Percentiles rank a stretch among this genome's conserved stretches.
Evolutionary conservation across 441 rosid species (phyloP).

Genomic region (Pelargonium australe): DNA sequence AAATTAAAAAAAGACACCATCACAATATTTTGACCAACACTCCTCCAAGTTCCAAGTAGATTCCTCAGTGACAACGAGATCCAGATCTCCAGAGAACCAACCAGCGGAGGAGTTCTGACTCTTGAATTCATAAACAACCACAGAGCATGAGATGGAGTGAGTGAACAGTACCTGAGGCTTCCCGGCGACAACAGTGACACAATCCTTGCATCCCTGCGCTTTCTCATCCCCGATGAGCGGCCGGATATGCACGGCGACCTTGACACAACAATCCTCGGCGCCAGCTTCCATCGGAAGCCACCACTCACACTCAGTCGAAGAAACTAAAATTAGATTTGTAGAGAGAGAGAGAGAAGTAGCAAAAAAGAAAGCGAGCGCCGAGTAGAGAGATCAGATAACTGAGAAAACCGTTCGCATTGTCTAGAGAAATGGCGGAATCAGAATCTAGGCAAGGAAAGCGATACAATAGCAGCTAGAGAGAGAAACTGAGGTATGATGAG

Average conservation of each 20-base stretch:
- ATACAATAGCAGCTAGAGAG: not conserved
- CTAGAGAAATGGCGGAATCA: not conserved
- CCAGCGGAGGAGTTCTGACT: not conserved
- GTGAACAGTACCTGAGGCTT: slow-evolving; percentile 76
- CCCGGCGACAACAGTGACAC: slow-evolving; percentile 75
- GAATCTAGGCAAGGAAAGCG: not conserved
- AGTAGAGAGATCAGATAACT: not conserved
- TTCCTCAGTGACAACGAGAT: not conserved
- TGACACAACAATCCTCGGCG: slow-evolving; percentile 80
- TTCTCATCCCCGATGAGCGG: slow-evolving; percentile 96
- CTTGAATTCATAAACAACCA: not conserved
- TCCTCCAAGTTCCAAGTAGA: not conserved
- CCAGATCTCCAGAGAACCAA: slow-evolving; percentile 2
- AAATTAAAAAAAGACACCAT: not conserved
- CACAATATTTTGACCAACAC: not conserved
- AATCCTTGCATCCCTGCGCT: slow-evolving; percentile 90
- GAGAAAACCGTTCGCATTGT: slow-evolving; percentile 1
- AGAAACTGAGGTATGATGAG: not conserved
- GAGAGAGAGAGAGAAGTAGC: no score
- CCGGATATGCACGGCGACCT: slow-evolving; percentile 88
- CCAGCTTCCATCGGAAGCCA: slow-evolving; percentile 45
- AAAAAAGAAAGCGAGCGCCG: no score
- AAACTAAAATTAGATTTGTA: no score
- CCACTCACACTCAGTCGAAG: not conserved
- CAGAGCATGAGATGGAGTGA: not conserved